Conservation (phyloP, 257 asterid genomes). For the Solanum virginianum region DNA sequence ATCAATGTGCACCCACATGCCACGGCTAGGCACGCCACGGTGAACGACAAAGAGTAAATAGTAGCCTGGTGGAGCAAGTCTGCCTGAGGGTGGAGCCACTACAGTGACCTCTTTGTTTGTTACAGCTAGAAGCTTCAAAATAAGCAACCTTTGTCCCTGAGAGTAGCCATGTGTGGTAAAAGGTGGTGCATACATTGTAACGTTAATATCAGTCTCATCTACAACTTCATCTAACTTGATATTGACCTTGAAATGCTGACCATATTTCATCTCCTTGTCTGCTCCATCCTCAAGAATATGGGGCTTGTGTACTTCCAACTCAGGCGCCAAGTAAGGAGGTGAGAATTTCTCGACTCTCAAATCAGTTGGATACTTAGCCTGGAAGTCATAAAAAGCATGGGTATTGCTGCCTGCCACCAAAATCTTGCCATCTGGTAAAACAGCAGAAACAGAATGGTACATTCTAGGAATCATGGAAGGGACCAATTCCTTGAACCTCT, state of each 20-base stretch:
- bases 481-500: conserved; percentile 33
- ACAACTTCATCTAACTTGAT: not conserved
- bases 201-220: conserved; percentile 18
- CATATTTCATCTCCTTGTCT: conserved; percentile 28
- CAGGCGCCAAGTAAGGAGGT: conserved; percentile 64
- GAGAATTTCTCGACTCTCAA: conserved; percentile 68
- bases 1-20: conserved; percentile 61
- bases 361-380: conserved; percentile 44
- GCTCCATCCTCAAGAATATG: conserved; percentile 11
- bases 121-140: conserved; percentile 28
- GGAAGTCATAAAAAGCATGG: conserved; percentile 33
- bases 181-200: conserved; percentile 77
- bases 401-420: conserved; percentile 82
- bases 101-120: conserved; percentile 12
- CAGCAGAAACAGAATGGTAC: conserved; percentile 62
- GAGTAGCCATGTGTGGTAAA: conserved; percentile 96
- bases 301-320: conserved; percentile 20
- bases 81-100: conserved; percentile 63
- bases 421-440: conserved; percentile 57
- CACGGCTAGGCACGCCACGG: conserved; percentile 67
- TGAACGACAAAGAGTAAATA: conserved; percentile 68
- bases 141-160: conserved; percentile 58
- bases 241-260: conserved; percentile 15
- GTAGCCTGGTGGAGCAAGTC: conserved; percentile 71
- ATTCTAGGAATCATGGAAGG: conserved; percentile 52